Evolutionary conservation across 1,284 basidiomycete genomes (phyloP).

Genomic region (Puccinia novopanici): DNA sequence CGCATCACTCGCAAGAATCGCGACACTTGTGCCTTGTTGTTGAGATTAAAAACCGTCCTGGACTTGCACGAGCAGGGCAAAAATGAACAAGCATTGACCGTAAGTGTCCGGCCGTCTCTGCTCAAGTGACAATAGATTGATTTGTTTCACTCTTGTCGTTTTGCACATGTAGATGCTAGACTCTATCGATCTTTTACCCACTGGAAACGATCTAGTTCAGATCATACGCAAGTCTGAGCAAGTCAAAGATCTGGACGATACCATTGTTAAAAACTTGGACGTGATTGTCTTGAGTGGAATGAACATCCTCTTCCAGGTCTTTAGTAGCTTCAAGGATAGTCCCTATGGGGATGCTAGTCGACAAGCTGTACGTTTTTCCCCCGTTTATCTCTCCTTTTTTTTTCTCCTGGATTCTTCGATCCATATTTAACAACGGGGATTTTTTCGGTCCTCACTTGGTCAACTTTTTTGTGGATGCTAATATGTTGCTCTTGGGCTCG

Average conservation of each 20-base stretch:
- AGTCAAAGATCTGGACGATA: slow-evolving; percentile 81
- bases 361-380: too few species aligned
- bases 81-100: slow-evolving; percentile 77
- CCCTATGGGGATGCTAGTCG: too few species aligned
- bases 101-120: slow-evolving; percentile 61
- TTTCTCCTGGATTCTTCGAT: too few species aligned
- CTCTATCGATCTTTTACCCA: slow-evolving; percentile 81
- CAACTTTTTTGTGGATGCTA: too few species aligned
- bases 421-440: too few species aligned
- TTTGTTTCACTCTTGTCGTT: background rate
- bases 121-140: slow-evolving; percentile 21
- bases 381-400: too few species aligned
- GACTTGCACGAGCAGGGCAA: slow-evolving; percentile 73
- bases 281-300: slow-evolving; percentile 83
- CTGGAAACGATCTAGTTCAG: slow-evolving; percentile 79
- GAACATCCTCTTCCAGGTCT: too few species aligned
- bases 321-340: too few species aligned
- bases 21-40: too few species aligned
- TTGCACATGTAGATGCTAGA: slow-evolving; percentile 71
- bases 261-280: slow-evolving; percentile 84
- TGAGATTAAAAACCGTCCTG: slow-evolving; percentile 80
- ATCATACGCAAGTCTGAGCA: slow-evolving; percentile 86
- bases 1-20: slow-evolving; percentile 77
- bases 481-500: too few species aligned
- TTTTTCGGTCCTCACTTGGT: too few species aligned